These are phyloP conservation scores for Colletotrichum musae DNA, from an alignment of 2,329 filamentous ascomycete species.

Conservation along the genomic window DNA sequence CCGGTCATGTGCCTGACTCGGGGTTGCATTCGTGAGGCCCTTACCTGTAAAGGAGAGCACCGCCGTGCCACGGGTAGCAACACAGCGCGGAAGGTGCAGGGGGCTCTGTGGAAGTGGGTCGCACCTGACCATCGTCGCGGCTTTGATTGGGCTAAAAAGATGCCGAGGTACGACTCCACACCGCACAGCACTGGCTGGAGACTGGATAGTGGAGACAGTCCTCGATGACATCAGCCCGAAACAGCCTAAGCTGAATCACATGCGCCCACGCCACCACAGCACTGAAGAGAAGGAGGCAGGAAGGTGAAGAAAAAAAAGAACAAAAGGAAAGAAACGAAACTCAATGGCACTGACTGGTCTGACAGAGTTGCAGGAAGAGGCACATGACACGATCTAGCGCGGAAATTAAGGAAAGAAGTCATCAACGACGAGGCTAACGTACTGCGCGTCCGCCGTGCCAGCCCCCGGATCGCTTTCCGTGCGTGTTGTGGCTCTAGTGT, in stretches of 20 bases:
- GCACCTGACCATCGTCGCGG: constrained; percentile 27
- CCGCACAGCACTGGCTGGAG: constrained; percentile 3
- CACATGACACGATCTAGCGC: constrained; percentile 36
- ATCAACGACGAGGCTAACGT: constrained; percentile 12
- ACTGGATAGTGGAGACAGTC: not conserved
- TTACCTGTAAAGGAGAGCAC: constrained; percentile 5
- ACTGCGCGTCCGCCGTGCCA: not conserved
- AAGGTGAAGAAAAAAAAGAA: not conserved
- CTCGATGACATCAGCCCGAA: constrained; percentile 41
- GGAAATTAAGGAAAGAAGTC: constrained; percentile 3
- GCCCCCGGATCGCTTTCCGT: not conserved
- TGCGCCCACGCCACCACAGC: constrained; percentile 18
- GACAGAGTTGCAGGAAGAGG: constrained; percentile 6
- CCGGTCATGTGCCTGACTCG: constrained; percentile 19
- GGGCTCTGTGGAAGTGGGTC: not conserved
- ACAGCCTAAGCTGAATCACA: constrained; percentile 32
- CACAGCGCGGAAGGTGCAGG: not conserved
- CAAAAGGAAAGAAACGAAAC: not conserved
- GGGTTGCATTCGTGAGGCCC: not conserved
- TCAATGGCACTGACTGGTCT: constrained; percentile 19
- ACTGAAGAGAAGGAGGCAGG: not conserved
- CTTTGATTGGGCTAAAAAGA: constrained; percentile 30
- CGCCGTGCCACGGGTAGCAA: not conserved
- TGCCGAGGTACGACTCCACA: constrained; percentile 36
- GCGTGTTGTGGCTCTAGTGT: not conserved